Evolutionary conservation across 2,329 filamentous ascomycete species (phyloP).

Genomic region (Neopestalotiopsis clavispora): DNA sequence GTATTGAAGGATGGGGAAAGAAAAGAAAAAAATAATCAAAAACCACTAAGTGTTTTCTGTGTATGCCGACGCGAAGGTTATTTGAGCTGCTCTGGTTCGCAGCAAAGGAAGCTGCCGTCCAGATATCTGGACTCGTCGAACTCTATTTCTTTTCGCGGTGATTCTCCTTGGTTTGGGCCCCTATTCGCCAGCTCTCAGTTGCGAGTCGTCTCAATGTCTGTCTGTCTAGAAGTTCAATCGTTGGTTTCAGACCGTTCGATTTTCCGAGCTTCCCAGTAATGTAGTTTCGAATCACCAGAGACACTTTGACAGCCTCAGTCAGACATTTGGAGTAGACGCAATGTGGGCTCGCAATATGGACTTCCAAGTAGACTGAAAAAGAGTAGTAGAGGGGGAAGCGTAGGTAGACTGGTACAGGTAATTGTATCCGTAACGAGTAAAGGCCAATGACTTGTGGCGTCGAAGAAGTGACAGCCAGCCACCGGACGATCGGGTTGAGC

Average conservation of each 20-base stretch:
- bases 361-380: neutral
- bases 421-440: no score
- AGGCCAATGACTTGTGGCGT: no score
- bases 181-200: neutral
- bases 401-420: no score
- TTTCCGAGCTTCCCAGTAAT: neutral
- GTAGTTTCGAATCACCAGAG: neutral
- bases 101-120: neutral
- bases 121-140: neutral
- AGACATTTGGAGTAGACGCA: neutral
- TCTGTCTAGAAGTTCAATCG: neutral
- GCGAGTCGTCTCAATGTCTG: neutral
- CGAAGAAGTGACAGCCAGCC: no score
- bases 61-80: no score
- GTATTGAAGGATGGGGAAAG: conserved; percentile 16
- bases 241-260: conserved; percentile 1
- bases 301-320: neutral
- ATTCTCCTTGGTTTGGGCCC: neutral
- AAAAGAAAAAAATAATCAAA: no score
- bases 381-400: neutral
- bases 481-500: no score
- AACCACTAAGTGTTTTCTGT: no score
- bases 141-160: neutral
- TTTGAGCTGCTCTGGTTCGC: no score
- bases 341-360: neutral